Conservation (phyloP, 805 yeast genomes). For the Myxozyma monticola region DNA sequence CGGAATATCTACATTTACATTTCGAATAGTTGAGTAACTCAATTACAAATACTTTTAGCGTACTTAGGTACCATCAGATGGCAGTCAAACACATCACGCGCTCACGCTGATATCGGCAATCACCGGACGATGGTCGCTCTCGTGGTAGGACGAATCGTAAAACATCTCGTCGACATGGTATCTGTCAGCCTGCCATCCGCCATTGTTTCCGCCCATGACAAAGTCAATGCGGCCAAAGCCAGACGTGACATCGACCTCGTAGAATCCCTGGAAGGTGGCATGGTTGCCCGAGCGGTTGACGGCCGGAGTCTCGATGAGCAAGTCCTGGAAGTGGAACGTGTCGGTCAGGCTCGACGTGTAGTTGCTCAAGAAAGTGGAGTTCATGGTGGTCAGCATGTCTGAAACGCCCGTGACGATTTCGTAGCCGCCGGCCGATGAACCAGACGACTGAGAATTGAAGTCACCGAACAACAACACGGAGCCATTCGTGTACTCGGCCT, state of each 20-base stretch:
- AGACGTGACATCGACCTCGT: neutral
- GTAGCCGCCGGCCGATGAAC: slow-evolving; percentile 7
- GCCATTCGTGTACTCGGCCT: slow-evolving; percentile 1
- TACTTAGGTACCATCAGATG: no score
- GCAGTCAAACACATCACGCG: no score
- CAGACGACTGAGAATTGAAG: slow-evolving; percentile 13
- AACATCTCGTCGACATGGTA: slow-evolving; percentile 12
- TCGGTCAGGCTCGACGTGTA: slow-evolving; percentile 4
- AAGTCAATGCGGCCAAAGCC: slow-evolving; percentile 11
- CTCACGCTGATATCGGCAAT: slow-evolving; percentile 6
- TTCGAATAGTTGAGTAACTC: no score
- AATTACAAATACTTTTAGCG: no score
- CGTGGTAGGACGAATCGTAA: slow-evolving; percentile 2
- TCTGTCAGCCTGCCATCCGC: neutral
- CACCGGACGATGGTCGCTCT: slow-evolving; percentile 10
- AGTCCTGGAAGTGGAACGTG: slow-evolving; percentile 5
- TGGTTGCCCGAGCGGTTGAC: slow-evolving; percentile 9
- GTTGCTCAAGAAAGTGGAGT: slow-evolving; percentile 5
- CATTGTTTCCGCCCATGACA: slow-evolving; percentile 9
- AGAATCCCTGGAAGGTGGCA: slow-evolving; percentile 9
- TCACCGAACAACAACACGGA: slow-evolving; percentile 12
- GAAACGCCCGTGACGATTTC: slow-evolving; percentile 6
- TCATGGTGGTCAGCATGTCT: slow-evolving; percentile 1
- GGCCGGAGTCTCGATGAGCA: slow-evolving; percentile 5
- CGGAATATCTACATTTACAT: no score